Evolutionary conservation across 2,329 filamentous ascomycete species (phyloP).

Genomic region (Aspergillus jensenii): DNA sequence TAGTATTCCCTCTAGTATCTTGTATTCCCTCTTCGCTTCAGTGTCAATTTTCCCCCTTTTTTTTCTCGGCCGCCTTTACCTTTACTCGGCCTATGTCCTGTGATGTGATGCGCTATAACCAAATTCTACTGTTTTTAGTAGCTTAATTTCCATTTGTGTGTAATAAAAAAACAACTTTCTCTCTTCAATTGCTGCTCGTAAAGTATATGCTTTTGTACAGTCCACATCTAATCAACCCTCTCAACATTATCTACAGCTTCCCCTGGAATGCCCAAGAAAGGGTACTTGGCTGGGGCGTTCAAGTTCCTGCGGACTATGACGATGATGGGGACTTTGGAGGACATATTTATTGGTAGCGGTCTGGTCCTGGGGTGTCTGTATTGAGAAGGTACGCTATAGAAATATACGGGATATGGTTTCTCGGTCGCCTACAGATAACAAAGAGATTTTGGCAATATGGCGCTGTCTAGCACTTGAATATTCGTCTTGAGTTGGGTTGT

Average conservation of each 20-base stretch:
- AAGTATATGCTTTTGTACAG: no score
- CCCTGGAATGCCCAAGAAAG: no score
- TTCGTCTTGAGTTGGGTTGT: neutral
- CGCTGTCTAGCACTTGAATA: neutral
- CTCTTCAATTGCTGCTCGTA: neutral
- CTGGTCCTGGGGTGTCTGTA: no score
- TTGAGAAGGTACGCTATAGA: no score
- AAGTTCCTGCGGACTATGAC: no score
- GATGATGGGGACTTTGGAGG: neutral
- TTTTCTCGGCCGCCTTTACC: slow-evolving; percentile 14
- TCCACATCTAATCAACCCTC: neutral
- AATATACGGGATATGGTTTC: no score
- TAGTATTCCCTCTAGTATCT: slow-evolving; percentile 3
- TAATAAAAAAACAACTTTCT: slow-evolving; percentile 17
- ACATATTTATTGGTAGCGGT: neutral
- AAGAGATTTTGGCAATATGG: no score
- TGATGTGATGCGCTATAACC: slow-evolving; percentile 15
- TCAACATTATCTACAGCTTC: no score
- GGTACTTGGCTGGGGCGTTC: no score
- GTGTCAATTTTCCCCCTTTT: slow-evolving; percentile 9
- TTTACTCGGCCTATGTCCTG: slow-evolving; percentile 17
- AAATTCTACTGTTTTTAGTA: slow-evolving; percentile 18
- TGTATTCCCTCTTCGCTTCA: slow-evolving; percentile 12
- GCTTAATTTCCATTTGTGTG: slow-evolving; percentile 31
- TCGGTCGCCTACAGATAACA: no score